phyloP scores from a whole-genome alignment of 2,329 filamentous ascomycete genomes.

The Epichloe aotearoae region DNA sequence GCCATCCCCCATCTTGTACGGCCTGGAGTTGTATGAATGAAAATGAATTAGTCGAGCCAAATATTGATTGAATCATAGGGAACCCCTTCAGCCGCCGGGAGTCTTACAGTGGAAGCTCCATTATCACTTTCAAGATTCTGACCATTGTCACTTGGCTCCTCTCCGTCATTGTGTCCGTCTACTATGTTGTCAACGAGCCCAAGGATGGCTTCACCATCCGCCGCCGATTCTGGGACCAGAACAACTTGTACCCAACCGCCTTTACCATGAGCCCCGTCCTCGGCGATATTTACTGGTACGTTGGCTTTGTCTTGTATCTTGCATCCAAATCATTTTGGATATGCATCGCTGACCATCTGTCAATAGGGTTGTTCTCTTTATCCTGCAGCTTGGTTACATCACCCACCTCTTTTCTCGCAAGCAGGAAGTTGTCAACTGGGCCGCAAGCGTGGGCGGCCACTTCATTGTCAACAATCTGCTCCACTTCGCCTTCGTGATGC shows the following conservation, averaged over 20 bases:
- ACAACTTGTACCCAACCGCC: constrained; percentile 50
- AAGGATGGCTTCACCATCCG: constrained; percentile 45
- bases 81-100: constrained; percentile 69
- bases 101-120: constrained; percentile 43
- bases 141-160: constrained; percentile 64
- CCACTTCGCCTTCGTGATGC: constrained; percentile 67
- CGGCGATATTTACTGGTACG: constrained; percentile 62
- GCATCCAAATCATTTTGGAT: not conserved
- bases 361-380: constrained; percentile 54
- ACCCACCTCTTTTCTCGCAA: constrained; percentile 61
- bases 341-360: not conserved
- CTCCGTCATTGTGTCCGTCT: constrained; percentile 57
- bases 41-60: not conserved
- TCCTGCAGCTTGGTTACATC: constrained; percentile 65
- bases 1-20: too few relatives aligned
- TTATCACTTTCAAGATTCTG: constrained; percentile 64
- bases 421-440: constrained; percentile 47
- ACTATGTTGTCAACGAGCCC: constrained; percentile 56
- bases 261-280: constrained; percentile 60
- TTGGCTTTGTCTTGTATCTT: not conserved
- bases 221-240: constrained; percentile 63
- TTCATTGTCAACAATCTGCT: constrained; percentile 80
- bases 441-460: constrained; percentile 67
- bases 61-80: constrained; percentile 28
- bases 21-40: too few relatives aligned